These are phyloP conservation scores for Backusella tarrabulga DNA, from an alignment of 192 early-diverging fungal genomes.

Conservation along the genomic window DNA sequence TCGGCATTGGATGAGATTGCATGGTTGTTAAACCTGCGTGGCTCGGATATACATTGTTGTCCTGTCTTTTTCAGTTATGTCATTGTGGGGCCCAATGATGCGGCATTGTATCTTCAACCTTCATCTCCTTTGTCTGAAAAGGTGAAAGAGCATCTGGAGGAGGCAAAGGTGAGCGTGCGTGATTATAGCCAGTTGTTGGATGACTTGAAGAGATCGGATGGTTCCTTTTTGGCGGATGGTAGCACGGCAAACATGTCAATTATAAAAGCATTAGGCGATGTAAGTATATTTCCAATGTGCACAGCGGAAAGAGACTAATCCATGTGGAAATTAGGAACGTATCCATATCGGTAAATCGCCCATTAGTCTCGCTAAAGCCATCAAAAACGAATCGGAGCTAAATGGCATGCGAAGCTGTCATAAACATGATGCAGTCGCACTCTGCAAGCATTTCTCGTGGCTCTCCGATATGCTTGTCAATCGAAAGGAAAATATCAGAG, in stretches of 20 bases:
- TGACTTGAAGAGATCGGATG: background rate
- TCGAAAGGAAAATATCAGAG: slow-evolving; percentile 62
- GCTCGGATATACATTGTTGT: slow-evolving; percentile 91
- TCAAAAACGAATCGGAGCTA: slow-evolving; percentile 88
- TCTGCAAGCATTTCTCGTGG: slow-evolving; percentile 90
- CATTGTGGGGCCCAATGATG: slow-evolving; percentile 63
- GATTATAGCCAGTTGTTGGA: slow-evolving; percentile 62
- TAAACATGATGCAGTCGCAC: slow-evolving; percentile 80
- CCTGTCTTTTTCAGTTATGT: slow-evolving; percentile 94
- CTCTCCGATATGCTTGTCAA: slow-evolving; percentile 78
- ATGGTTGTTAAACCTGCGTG: slow-evolving; percentile 95
- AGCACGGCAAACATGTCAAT: slow-evolving; percentile 66
- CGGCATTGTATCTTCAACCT: slow-evolving; percentile 75
- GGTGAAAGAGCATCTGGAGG: slow-evolving; percentile 1
- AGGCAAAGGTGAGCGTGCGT: slow-evolving; percentile 52
- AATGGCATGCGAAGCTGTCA: slow-evolving; percentile 89
- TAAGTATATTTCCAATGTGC: slow-evolving; percentile 13
- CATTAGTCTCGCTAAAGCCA: slow-evolving; percentile 76
- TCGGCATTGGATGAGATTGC: slow-evolving; percentile 91
- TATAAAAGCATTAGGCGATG: slow-evolving; percentile 60
- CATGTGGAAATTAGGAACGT: slow-evolving; percentile 29
- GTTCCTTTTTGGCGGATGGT: slow-evolving; percentile 55
- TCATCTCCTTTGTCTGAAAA: slow-evolving; percentile 57
- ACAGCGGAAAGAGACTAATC: background rate
- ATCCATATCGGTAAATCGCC: slow-evolving; percentile 61